Conservation (phyloP, 2,329 filamentous ascomycete species). For the Lecanosticta acicola region DNA sequence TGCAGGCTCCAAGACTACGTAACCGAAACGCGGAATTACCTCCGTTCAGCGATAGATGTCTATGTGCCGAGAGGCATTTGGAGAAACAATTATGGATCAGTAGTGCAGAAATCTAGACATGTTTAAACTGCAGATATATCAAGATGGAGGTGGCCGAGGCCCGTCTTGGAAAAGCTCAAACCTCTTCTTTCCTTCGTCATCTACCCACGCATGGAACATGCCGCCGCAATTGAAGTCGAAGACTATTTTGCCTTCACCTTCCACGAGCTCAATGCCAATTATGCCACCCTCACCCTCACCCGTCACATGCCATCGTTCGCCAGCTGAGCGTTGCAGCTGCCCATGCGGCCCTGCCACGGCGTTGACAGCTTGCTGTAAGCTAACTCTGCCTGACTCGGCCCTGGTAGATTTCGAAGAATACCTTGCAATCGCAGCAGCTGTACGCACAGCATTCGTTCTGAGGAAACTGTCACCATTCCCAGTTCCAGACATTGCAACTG, state of each 20-base stretch:
- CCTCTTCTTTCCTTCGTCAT: constrained; percentile 53
- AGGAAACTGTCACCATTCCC: constrained; percentile 89
- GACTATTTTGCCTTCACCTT: constrained; percentile 52
- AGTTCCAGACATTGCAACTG: constrained; percentile 30
- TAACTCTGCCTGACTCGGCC: constrained; percentile 9
- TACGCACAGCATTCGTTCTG: constrained; percentile 63
- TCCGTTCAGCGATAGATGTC: not conserved
- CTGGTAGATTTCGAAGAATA: constrained; percentile 46
- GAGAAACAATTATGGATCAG: no score
- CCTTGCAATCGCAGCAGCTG: constrained; percentile 65
- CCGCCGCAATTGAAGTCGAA: constrained; percentile 81
- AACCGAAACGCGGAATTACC: constrained; percentile 1
- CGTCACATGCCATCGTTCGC: constrained; percentile 63
- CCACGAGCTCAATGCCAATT: constrained; percentile 66
- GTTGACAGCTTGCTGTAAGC: constrained; percentile 55
- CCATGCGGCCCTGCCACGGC: constrained; percentile 65
- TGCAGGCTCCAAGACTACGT: not conserved
- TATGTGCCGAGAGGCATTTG: no score
- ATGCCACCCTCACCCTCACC: constrained; percentile 81
- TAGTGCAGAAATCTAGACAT: not conserved
- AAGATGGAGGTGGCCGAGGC: constrained; percentile 3
- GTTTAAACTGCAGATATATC: not conserved
- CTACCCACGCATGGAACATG: constrained; percentile 77
- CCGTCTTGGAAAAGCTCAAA: constrained; percentile 19
- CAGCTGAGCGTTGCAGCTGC: constrained; percentile 69